Base-by-base conservation (phyloP, 1,284 basidiomycete species). In the Ustilago hordei region DNA sequence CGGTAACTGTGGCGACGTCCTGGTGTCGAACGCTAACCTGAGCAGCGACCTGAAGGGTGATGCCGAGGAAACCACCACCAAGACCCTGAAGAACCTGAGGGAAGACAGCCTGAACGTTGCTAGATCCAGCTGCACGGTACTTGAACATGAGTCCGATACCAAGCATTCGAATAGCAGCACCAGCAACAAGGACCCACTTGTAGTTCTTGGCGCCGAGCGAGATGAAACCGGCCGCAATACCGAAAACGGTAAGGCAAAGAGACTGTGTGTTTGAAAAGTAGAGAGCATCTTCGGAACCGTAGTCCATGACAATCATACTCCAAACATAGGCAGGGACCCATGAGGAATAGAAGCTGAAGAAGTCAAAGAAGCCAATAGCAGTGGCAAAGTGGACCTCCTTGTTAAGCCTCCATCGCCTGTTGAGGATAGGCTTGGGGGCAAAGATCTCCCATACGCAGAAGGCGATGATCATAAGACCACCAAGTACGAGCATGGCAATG, bases 1-100 rank as follows among this genome's bases (percentile, higher is more conserved):
- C 79, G n/a, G 84, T 85, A 56, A 86, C 84, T 58, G 82, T 82
- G 35, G 84, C 83, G 9, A 85, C 84, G 39, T 85, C 82, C 60
- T 84, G 83, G 68, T 86, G 84, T 12, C 77, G 83, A 23, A 86
- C 84, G 34, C 76, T 79, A 43, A 86, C 80, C 64, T 86, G 84
- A 8, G 84, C 79, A 15, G 81, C 75, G 13, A 84, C 79, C 56
- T 84, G 79, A 11, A 85, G 64, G 15, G 77, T 75, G 57, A 84
- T 69, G 55, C 84, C 84, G 38, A 84, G 67, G 60, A 85, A 75
- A 8, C 82, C 84, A 55, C 84, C 84, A 23, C 84, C 84, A 19
- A 84, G 70, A 35, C 84, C 84, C 67, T 85, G 82, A 3, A 86
- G 69, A 7, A 86, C 69, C 67, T 86, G 84, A 6, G 80, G 81